Evolutionary conservation across 345 rosid species (phyloP).

Genomic region (Ricinus communis): DNA sequence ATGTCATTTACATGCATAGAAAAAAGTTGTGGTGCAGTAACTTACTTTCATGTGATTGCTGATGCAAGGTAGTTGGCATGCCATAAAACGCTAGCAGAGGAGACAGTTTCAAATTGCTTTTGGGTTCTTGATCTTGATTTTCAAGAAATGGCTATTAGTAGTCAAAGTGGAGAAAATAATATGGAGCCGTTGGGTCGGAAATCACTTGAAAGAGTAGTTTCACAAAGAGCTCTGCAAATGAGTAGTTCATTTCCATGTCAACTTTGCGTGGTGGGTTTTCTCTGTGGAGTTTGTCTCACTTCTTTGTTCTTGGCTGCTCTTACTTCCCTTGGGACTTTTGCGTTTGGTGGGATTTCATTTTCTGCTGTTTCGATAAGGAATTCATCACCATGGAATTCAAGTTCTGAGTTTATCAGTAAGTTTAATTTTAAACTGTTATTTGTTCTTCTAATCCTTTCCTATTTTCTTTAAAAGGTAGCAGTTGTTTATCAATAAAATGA

Average conservation of each 20-base stretch:
- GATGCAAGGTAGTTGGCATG: conserved; percentile 21
- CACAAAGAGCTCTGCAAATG: conserved; percentile 81
- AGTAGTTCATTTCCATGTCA: conserved; percentile 89
- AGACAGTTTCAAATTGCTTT: not conserved
- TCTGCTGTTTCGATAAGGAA: conserved; percentile 39
- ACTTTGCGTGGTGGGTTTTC: conserved; percentile 83
- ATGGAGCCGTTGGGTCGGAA: conserved; percentile 65
- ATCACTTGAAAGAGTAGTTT: conserved; percentile 73
- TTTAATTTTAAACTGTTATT: not conserved
- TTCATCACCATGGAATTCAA: conserved; percentile 62
- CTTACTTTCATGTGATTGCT: conserved; percentile 30
- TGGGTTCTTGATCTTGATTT: not conserved
- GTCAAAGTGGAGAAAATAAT: not conserved
- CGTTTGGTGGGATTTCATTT: conserved; percentile 51
- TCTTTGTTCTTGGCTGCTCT: conserved; percentile 80
- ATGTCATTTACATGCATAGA: not conserved
- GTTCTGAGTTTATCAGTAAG: conserved; percentile 53
- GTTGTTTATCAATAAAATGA: too few species aligned
- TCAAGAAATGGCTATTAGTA: not conserved
- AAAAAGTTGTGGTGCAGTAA: conserved; percentile 1
- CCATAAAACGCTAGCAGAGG: conserved; percentile 1
- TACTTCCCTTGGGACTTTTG: conserved; percentile 67
- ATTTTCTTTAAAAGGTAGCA: too few species aligned
- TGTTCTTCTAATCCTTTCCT: not conserved
- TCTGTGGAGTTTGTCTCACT: conserved; percentile 83